Evolutionary conservation across 1,284 basidiomycete species (phyloP).

Genomic region (Ganoderma lingzhi): DNA sequence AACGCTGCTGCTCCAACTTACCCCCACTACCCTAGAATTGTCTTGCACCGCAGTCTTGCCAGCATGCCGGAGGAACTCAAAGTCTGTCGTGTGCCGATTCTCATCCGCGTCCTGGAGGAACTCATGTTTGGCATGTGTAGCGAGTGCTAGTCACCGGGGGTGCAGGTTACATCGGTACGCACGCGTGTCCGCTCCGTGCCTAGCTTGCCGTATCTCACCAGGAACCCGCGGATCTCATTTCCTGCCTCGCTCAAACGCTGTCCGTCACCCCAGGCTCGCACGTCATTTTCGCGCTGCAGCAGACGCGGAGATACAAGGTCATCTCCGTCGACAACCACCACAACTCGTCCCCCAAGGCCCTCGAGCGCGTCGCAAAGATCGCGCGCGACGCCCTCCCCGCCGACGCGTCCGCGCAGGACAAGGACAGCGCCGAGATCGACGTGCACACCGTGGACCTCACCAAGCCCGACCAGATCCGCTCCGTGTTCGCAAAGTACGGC

Average conservation of each 20-base stretch:
- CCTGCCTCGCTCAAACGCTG: neutral
- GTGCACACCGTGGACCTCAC: constrained; percentile 80
- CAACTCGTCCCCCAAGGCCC: constrained; percentile 85
- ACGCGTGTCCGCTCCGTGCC: constrained; percentile 17
- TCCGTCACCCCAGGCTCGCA: constrained; percentile 75
- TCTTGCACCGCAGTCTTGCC: neutral
- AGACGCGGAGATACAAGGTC: constrained; percentile 90
- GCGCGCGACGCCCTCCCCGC: constrained; percentile 75
- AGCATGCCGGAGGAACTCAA: constrained; percentile 45
- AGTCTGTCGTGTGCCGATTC: constrained; percentile 42
- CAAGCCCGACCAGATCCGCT: constrained; percentile 71
- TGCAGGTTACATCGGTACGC: constrained; percentile 84
- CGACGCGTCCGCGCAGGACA: constrained; percentile 69
- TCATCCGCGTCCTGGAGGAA: neutral
- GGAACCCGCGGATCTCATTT: constrained; percentile 11
- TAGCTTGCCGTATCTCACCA: constrained; percentile 15
- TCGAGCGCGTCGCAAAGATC: constrained; percentile 80
- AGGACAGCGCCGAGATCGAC: constrained; percentile 76
- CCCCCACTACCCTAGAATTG: neutral
- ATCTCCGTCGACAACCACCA: constrained; percentile 94
- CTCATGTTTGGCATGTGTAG: constrained; percentile 40
- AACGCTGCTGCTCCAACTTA: neutral
- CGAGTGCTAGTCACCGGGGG: constrained; percentile 85
- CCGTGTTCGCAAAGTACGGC: constrained; percentile 85
- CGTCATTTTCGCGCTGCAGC: constrained; percentile 86